Evolutionary conservation across 2,329 filamentous ascomycete genomes (phyloP), one percentile per base, ranked within the genome.

Genomic region (Ascochyta viciae-villosae): DNA sequence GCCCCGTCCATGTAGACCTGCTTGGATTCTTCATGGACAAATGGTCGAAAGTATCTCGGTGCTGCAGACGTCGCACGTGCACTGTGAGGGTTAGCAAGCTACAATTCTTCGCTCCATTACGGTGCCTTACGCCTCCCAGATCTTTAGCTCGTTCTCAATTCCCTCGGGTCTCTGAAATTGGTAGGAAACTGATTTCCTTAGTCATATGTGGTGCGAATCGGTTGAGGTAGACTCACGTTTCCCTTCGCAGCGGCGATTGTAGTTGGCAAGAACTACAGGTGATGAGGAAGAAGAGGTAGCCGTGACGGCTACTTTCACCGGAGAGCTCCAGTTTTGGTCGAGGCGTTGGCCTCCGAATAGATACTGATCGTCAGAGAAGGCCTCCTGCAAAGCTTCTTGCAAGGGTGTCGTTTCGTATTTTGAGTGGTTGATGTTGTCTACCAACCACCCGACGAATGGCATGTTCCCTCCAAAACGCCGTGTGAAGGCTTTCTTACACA

Each of bases 61-160:
- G 77, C 77, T 4, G 81, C 78, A 8, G 78, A 73, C 5, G 80
- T 78, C 15, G 80, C 81, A 23, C 79, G 73, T n/a, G 77, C 77
- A 41, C 52, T 55, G 33, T 35, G 7, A 27, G 16, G 16, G n/a
- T 49, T n/a, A 34, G 24, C 12, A 31, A 31, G 29, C 29, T 31
- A 13, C 12, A 13, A 1, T 31, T 31, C 4, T 31, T 3, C 12
- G 29, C 10, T 13, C 4, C 10, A 6, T 31, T n/a, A 31, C n/a
- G 4, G 16, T 6, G 19, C 2, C 34, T 37, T 37, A 37, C 34
- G 34, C 34, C 16, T 37, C 34, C 34, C 34, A 37, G 12, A 6
- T 37, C 34, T 37, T 37, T 10, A 37, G 19, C 34, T 37, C 34
- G 5, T 37, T 37, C n/a, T 37, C 34, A n/a, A 37, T 37, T 8